phyloP scores from a whole-genome alignment of 2,329 filamentous ascomycete species.

The Coniochaeta prunicola region DNA sequence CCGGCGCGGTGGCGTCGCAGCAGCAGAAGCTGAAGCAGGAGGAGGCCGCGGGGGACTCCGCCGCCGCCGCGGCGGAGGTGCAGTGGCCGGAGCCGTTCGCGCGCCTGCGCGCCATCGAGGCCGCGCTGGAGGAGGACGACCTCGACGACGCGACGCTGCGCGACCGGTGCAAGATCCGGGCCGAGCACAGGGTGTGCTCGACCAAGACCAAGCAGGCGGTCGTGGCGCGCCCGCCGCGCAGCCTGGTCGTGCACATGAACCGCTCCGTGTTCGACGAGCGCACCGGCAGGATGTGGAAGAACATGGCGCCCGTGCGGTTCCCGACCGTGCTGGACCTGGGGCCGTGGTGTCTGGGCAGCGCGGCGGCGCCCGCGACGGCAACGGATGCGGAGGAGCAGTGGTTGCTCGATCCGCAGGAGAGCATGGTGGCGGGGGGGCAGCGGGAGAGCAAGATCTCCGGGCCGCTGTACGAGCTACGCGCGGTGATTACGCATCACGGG shows the following conservation, averaged over 20 bases:
- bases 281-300: slow-evolving; percentile 76
- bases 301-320: slow-evolving; percentile 71
- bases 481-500: slow-evolving; percentile 83
- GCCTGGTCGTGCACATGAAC: slow-evolving; percentile 82
- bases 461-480: slow-evolving; percentile 67
- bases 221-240: slow-evolving; percentile 73
- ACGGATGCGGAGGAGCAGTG: slow-evolving; percentile 52
- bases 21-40: no score
- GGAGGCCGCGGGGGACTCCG: no score
- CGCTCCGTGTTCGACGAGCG: slow-evolving; percentile 83
- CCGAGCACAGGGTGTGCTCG: slow-evolving; percentile 62
- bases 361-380: slow-evolving; percentile 15
- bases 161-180: slow-evolving; percentile 60
- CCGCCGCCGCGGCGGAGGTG: slow-evolving; percentile 40
- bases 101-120: slow-evolving; percentile 58
- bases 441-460: slow-evolving; percentile 44
- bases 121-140: slow-evolving; percentile 72
- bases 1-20: slow-evolving; percentile 30
- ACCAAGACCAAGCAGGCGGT: slow-evolving; percentile 89
- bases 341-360: slow-evolving; percentile 75
- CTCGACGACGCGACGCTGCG: no score
- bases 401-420: slow-evolving; percentile 59
- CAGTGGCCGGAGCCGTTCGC: slow-evolving; percentile 41
- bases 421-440: slow-evolving; percentile 59
- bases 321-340: slow-evolving; percentile 67